A percentile compares a stretch with the other conserved stretches of the same genome.
phyloP scores from a whole-genome alignment of 306 rosid genomes.

The Herpetospermum pedunculosum region DNA sequence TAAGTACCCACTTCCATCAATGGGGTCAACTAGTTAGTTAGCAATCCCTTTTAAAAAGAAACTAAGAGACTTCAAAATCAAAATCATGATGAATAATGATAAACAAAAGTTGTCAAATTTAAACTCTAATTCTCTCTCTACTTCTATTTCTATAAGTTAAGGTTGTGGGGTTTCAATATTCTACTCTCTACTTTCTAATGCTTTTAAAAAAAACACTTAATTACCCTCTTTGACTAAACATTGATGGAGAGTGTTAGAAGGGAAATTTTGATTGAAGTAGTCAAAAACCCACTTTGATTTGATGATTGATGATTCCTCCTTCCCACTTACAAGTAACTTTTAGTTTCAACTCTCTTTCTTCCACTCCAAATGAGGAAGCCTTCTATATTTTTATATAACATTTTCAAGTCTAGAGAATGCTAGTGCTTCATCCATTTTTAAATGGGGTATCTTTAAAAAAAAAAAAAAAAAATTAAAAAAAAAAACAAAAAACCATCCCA shows the following conservation, averaged over 20 bases:
- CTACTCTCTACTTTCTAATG: no score
- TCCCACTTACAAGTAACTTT: slow-evolving; percentile 40
- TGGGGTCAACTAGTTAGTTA: slow-evolving; percentile 44
- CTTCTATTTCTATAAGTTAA: no score
- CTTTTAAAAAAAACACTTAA: no score
- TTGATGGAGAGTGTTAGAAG: slow-evolving; percentile 24
- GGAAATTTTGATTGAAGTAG: slow-evolving; percentile 14
- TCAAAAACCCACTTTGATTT: slow-evolving; percentile 35
- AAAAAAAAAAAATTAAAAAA: not conserved
- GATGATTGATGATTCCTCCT: slow-evolving; percentile 22
- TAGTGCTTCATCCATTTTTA: no score
- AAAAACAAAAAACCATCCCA: no score
- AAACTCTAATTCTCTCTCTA: not conserved
- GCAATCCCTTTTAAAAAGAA: slow-evolving; percentile 25
- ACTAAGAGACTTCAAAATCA: slow-evolving; percentile 28
- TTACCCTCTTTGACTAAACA: slow-evolving; percentile 32
- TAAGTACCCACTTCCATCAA: slow-evolving; percentile 7
- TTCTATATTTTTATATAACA: slow-evolving; percentile 10
- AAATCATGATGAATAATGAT: slow-evolving; percentile 28
- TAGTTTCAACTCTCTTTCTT: slow-evolving; percentile 22
- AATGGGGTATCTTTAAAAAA: not conserved
- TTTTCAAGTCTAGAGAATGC: not conserved
- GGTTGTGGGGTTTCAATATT: no score
- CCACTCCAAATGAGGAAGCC: slow-evolving; percentile 35
- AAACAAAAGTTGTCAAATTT: slow-evolving; percentile 14